Conservation (phyloP, 2,329 filamentous ascomycete species). For the Albophoma yamanashiensis region DNA sequence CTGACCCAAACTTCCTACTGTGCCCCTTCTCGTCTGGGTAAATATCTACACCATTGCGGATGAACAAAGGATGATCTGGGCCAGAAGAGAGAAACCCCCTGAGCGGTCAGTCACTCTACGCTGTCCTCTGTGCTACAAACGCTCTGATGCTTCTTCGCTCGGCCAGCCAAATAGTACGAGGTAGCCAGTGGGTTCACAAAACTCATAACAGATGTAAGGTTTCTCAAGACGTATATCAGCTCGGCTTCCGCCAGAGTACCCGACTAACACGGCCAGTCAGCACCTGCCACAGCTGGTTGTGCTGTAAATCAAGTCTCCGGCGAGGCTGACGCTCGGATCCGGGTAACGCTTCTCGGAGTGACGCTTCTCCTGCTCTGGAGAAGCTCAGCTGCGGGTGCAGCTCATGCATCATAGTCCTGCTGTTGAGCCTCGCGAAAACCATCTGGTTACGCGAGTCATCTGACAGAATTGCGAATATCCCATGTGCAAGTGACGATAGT, state of each 20-base stretch:
- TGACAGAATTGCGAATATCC: no score
- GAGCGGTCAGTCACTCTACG: neutral
- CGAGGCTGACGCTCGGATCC: no score
- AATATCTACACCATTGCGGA: neutral
- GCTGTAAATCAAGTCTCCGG: no score
- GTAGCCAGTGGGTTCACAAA: no score
- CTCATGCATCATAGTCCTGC: no score
- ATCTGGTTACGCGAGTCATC: no score
- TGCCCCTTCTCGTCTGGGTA: neutral
- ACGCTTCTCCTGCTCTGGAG: no score
- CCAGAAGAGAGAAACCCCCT: neutral
- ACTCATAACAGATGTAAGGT: neutral
- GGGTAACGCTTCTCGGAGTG: no score
- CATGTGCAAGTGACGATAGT: no score
- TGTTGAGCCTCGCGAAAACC: no score
- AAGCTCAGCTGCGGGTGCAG: no score
- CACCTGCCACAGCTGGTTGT: neutral
- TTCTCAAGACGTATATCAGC: neutral
- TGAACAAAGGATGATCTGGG: fast-evolving
- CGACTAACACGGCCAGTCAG: neutral
- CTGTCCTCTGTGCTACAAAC: neutral
- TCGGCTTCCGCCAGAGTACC: neutral
- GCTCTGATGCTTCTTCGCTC: neutral
- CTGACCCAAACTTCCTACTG: neutral
- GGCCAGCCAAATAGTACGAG: neutral